Evolutionary conservation across 1,284 basidiomycete genomes (phyloP).

Genomic region (Rhodotorula sp.): DNA sequence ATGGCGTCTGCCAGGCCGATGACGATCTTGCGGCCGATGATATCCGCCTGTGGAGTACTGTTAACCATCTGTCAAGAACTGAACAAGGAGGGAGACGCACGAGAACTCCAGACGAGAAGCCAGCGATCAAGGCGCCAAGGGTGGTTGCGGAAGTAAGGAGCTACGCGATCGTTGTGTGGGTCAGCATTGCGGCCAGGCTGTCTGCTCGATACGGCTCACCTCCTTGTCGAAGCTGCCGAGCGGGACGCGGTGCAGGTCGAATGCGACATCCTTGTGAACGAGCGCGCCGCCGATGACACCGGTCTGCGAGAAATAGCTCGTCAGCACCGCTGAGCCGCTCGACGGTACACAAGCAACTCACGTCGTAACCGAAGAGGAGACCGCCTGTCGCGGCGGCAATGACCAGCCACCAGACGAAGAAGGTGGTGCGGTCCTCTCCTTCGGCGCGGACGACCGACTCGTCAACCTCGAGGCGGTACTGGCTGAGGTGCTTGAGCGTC

Average conservation of each 20-base stretch:
- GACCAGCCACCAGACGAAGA: conserved; percentile 65
- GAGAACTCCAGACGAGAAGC: conserved; percentile 65
- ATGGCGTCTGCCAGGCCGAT: conserved; percentile 68
- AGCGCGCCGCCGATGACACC: conserved; percentile 41
- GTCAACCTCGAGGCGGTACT: conserved; percentile 48
- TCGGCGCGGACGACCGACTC: conserved; percentile 60
- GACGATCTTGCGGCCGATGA: conserved; percentile 52
- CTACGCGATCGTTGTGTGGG: neutral
- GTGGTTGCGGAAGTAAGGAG: conserved; percentile 67
- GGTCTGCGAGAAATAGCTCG: conserved; percentile 17
- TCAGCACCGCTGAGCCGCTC: neutral
- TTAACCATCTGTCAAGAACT: neutral
- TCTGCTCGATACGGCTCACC: conserved; percentile 4
- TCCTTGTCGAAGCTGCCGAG: conserved; percentile 33
- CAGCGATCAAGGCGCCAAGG: conserved; percentile 71
- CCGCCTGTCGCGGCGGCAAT: conserved; percentile 49
- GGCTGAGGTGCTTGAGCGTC: conserved; percentile 22
- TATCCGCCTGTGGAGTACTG: conserved; percentile 12
- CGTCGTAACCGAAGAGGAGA: conserved; percentile 39
- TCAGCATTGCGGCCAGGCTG: neutral
- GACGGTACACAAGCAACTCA: conserved; percentile 21
- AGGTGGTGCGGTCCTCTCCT: conserved; percentile 65
- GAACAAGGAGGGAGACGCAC: conserved; percentile 57
- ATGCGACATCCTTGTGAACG: conserved; percentile 34
- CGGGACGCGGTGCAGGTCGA: conserved; percentile 24